phyloP scores from a whole-genome alignment of 1,284 basidiomycete species.

The Fomitopsis pinicola region DNA sequence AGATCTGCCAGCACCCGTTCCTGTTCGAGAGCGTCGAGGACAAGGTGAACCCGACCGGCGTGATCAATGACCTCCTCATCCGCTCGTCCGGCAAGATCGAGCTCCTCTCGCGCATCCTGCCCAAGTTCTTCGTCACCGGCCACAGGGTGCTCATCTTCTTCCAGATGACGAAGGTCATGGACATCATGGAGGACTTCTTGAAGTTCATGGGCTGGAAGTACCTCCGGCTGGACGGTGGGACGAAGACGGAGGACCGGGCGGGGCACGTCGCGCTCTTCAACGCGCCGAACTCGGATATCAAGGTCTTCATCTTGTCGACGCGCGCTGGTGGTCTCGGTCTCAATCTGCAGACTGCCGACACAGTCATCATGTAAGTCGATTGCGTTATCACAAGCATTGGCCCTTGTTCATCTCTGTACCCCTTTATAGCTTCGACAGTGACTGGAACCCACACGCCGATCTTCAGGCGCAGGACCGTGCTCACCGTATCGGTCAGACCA shows the following conservation, averaged over 20 bases:
- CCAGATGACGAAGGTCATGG: slow-evolving; percentile 99
- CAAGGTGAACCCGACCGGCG: slow-evolving; percentile 79
- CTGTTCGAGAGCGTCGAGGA: slow-evolving; percentile 95
- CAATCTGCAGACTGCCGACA: slow-evolving; percentile 98
- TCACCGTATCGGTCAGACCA: slow-evolving; percentile 99
- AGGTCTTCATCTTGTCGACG: slow-evolving; percentile 95
- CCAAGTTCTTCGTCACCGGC: slow-evolving; percentile 90
- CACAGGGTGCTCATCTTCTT: slow-evolving; percentile 99
- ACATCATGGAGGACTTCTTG: slow-evolving; percentile 98
- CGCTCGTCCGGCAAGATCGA: slow-evolving; percentile 95
- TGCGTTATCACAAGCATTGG: too few relatives aligned
- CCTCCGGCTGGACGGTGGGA: slow-evolving; percentile 95
- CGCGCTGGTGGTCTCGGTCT: slow-evolving; percentile 97
- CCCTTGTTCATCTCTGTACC: not conserved
- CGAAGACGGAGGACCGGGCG: slow-evolving; percentile 97
- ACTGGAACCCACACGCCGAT: slow-evolving; percentile 98
- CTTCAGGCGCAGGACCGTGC: slow-evolving; percentile 99
- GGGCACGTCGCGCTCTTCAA: slow-evolving; percentile 91
- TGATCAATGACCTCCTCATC: slow-evolving; percentile 83
- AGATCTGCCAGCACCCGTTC: slow-evolving; percentile 98
- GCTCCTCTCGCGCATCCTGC: slow-evolving; percentile 88
- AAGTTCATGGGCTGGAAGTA: slow-evolving; percentile 89
- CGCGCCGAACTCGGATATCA: slow-evolving; percentile 84
- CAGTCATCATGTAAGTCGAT: slow-evolving; percentile 89
- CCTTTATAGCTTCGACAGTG: slow-evolving; percentile 74